These are phyloP conservation scores for Alternaria brassicicola DNA, from an alignment of 2,329 filamentous ascomycete species.

Conservation along the genomic window DNA sequence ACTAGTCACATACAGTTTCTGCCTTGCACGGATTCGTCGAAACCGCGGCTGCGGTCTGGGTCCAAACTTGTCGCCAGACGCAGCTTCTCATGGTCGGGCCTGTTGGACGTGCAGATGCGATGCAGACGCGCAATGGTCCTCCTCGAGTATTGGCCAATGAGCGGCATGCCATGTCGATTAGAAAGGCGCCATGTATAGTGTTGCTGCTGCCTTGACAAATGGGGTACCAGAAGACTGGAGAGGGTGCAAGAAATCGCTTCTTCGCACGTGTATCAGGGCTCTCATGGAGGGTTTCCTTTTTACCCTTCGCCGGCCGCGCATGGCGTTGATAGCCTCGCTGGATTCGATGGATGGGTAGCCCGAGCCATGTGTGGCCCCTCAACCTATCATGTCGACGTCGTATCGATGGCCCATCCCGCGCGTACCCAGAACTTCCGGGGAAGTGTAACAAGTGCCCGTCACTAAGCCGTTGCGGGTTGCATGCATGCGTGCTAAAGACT, in stretches of 20 bases:
- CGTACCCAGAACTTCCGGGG: slow-evolving; percentile 30
- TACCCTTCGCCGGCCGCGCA: slow-evolving; percentile 12
- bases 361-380: slow-evolving; percentile 14
- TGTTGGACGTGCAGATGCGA: slow-evolving; percentile 20
- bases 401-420: slow-evolving; percentile 15
- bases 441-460: slow-evolving; percentile 22
- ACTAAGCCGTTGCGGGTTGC: slow-evolving; percentile 20
- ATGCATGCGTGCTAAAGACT: slow-evolving; percentile 34
- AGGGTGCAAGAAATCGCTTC: background rate
- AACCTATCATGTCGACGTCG: slow-evolving; percentile 22
- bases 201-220: slow-evolving; percentile 20
- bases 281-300: slow-evolving; percentile 6
- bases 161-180: slow-evolving; percentile 14
- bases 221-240: background rate
- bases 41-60: slow-evolving; percentile 20
- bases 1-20: slow-evolving; percentile 25
- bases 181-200: slow-evolving; percentile 19
- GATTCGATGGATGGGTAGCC: slow-evolving; percentile 3
- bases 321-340: slow-evolving; percentile 9
- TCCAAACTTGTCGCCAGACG: slow-evolving; percentile 16
- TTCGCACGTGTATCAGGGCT: slow-evolving; percentile 1
- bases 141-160: slow-evolving; percentile 22
- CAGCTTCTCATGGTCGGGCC: slow-evolving; percentile 20
- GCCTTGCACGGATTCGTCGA: slow-evolving; percentile 26
- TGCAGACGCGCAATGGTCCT: slow-evolving; percentile 24